Evolutionary conservation across 1,284 basidiomycete genomes (phyloP).

Genomic region (Trichosporon ovoides): DNA sequence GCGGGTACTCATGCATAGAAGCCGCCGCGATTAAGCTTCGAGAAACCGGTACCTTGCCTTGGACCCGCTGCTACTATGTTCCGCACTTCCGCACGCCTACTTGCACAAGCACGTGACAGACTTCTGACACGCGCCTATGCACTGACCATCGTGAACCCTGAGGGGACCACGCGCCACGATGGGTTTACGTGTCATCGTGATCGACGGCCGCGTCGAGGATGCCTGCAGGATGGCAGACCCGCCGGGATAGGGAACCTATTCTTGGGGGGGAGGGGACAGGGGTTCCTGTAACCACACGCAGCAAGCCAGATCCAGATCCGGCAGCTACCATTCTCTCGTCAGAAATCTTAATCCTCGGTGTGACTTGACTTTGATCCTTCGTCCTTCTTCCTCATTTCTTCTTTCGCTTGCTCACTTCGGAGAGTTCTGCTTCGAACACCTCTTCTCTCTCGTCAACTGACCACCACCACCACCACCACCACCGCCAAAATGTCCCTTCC

Average conservation of each 20-base stretch:
- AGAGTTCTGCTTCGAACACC: neutral
- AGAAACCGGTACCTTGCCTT: too few relatives aligned
- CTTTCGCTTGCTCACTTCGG: neutral
- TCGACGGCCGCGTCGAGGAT: neutral
- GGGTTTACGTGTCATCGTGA: constrained; percentile 4
- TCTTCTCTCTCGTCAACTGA: neutral
- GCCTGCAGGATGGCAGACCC: neutral
- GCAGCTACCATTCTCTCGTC: neutral
- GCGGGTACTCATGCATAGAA: too few relatives aligned
- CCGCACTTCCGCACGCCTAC: too few relatives aligned
- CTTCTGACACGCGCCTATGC: too few relatives aligned
- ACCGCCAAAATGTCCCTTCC: constrained; percentile 32
- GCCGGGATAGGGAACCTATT: neutral
- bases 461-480: neutral
- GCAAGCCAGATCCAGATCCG: neutral
- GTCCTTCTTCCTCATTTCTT: neutral
- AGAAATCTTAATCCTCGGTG: neutral
- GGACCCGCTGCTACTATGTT: too few relatives aligned
- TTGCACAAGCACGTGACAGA: neutral
- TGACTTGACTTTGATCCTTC: neutral
- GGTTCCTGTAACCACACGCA: too few relatives aligned
- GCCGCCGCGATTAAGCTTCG: too few relatives aligned
- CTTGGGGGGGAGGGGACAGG: too few relatives aligned
- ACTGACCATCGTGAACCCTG: too few relatives aligned
- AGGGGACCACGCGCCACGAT: neutral